Evolutionary conservation across 1,139 yeast species (phyloP).

Genomic region (Entelexis sorbosivorans): DNA sequence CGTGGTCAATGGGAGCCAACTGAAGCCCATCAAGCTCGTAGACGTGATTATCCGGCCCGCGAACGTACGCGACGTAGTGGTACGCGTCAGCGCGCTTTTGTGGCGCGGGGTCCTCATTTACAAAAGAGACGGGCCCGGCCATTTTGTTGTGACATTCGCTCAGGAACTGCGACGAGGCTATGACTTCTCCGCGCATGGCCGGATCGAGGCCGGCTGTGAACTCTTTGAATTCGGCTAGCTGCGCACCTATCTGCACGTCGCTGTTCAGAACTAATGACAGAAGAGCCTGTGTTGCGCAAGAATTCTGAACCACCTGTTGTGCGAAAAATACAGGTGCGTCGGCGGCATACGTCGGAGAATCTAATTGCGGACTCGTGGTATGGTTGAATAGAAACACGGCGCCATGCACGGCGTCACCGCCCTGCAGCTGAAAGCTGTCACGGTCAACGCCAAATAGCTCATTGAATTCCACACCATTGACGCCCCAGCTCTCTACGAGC

Average conservation of each 20-base stretch:
- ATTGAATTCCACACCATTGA: constrained; percentile 46
- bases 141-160: constrained; percentile 55
- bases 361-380: constrained; percentile 31
- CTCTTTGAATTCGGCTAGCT: constrained; percentile 39
- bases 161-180: constrained; percentile 51
- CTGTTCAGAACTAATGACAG: constrained; percentile 45
- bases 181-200: constrained; percentile 51
- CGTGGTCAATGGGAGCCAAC: constrained; percentile 46
- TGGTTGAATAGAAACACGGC: constrained; percentile 46
- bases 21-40: constrained; percentile 61
- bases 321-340: constrained; percentile 43
- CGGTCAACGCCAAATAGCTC: constrained; percentile 47
- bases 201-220: constrained; percentile 50
- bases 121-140: constrained; percentile 45
- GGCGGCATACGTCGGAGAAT: constrained; percentile 13
- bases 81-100: constrained; percentile 40
- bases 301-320: constrained; percentile 55
- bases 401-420: constrained; percentile 34
- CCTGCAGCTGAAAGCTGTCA: constrained; percentile 25
- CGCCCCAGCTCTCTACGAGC: constrained; percentile 48
- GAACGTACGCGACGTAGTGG: constrained; percentile 51
- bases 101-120: constrained; percentile 34
- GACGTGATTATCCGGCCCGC: constrained; percentile 37
- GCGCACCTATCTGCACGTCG: constrained; percentile 41
- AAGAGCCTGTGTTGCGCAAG: constrained; percentile 75